A percentile compares a stretch with the other conserved stretches of the same genome.
phyloP scores from a whole-genome alignment of 768 basidiomycete genomes.

The Thelephora ganbajun region DNA sequence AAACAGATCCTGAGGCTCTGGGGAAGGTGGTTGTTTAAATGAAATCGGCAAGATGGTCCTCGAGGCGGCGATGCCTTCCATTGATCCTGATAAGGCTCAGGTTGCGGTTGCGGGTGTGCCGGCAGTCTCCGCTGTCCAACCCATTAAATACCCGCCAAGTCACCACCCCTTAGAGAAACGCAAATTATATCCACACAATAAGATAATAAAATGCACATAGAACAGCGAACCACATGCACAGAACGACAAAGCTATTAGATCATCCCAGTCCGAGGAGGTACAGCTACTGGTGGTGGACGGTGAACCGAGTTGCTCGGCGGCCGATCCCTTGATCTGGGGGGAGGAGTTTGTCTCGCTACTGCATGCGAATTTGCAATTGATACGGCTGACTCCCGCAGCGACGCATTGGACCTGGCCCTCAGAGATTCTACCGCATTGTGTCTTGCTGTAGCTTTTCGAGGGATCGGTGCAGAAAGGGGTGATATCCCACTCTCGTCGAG shows the following conservation, averaged over 20 bases:
- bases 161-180: too few relatives aligned
- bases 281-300: slow-evolving; percentile 35
- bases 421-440: not conserved
- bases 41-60: too few relatives aligned
- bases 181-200: too few relatives aligned
- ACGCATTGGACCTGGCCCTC: slow-evolving; percentile 1
- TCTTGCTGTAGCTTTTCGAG: slow-evolving; percentile 1
- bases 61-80: too few relatives aligned
- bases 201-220: too few relatives aligned
- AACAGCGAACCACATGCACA: not conserved
- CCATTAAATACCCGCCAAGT: too few relatives aligned
- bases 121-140: too few relatives aligned
- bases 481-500: slow-evolving; percentile 2
- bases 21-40: too few relatives aligned
- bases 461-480: slow-evolving; percentile 2
- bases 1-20: too few relatives aligned
- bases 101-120: too few relatives aligned
- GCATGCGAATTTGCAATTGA: slow-evolving; percentile 5
- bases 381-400: slow-evolving; percentile 6
- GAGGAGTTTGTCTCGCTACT: slow-evolving; percentile 32
- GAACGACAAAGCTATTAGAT: slow-evolving; percentile 22
- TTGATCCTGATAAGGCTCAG: too few relatives aligned
- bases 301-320: slow-evolving; percentile 40
- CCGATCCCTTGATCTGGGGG: slow-evolving; percentile 54
- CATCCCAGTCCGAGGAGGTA: slow-evolving; percentile 49